phyloP scores from a whole-genome alignment of 2,329 filamentous ascomycete species.

The Microcyclosporella mali region DNA sequence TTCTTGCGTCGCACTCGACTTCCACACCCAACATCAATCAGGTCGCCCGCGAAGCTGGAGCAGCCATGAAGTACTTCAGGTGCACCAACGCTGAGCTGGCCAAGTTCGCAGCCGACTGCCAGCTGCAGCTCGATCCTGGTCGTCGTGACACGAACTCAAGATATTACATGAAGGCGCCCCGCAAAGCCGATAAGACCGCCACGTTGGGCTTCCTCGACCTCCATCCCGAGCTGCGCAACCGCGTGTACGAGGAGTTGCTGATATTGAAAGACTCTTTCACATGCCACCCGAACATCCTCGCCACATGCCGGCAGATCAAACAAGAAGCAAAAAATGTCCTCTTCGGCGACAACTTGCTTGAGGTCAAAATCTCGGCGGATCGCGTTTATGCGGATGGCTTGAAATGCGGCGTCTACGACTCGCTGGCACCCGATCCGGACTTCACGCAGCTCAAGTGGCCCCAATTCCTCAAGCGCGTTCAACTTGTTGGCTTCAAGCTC shows the following conservation, averaged over 20 bases:
- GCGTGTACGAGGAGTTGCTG: slow-evolving; percentile 2
- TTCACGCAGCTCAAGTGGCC: background rate
- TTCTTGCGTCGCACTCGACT: no score
- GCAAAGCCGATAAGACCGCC: slow-evolving; percentile 6
- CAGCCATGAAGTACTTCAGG: slow-evolving; percentile 8
- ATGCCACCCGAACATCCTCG: slow-evolving; percentile 2
- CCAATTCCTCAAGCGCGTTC: background rate
- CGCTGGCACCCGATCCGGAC: background rate
- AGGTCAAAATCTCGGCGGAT: background rate
- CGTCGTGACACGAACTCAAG: background rate
- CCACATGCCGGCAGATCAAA: background rate
- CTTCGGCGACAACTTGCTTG: background rate
- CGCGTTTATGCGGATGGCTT: background rate
- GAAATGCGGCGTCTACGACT: background rate
- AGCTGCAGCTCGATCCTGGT: background rate
- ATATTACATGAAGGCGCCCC: slow-evolving; percentile 8
- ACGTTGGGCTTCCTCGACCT: slow-evolving; percentile 13
- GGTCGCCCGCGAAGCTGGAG: background rate
- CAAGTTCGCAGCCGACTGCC: slow-evolving; percentile 8
- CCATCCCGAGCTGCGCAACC: slow-evolving; percentile 1
- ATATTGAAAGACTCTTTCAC: slow-evolving; percentile 1
- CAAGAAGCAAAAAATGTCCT: background rate
- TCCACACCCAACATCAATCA: no score
- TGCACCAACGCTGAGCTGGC: slow-evolving; percentile 11
- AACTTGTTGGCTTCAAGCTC: background rate